Conservation (phyloP, 352 stramenopile genomes). For the Phytophthora capsici region DNA sequence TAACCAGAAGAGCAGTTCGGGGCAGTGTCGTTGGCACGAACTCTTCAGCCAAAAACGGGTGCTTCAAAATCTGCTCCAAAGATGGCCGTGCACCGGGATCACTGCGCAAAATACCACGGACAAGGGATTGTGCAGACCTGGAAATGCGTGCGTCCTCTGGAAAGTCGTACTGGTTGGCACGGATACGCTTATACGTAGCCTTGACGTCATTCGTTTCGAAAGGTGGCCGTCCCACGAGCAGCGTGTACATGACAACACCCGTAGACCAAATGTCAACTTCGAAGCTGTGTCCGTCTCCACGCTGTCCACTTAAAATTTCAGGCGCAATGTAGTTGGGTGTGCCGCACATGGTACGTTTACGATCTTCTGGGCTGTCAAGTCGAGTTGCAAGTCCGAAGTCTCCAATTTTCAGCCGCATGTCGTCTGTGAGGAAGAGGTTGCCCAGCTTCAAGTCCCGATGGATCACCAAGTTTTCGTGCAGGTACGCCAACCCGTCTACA, state of each 20-base stretch:
- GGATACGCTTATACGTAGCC: slow-evolving; percentile 97
- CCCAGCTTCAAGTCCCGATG: slow-evolving; percentile 98
- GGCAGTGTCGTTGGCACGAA: slow-evolving; percentile 63
- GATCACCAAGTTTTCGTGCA: slow-evolving; percentile 95
- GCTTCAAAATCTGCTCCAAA: slow-evolving; percentile 75
- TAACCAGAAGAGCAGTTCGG: slow-evolving; percentile 70
- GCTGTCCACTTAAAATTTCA: slow-evolving; percentile 92
- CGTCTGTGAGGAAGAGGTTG: slow-evolving; percentile 96
- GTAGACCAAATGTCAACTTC: slow-evolving; percentile 99
- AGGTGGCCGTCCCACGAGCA: slow-evolving; percentile 96
- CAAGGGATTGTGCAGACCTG: slow-evolving; percentile 68
- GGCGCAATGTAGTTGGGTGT: slow-evolving; percentile 95
- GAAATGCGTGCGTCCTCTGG: slow-evolving; percentile 91
- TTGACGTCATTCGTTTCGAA: slow-evolving; percentile 99
- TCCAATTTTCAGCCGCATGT: slow-evolving; percentile 97
- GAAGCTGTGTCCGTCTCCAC: slow-evolving; percentile 95
- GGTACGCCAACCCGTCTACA: slow-evolving; percentile 94
- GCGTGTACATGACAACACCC: slow-evolving; percentile 97
- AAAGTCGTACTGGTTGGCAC: slow-evolving; percentile 97
- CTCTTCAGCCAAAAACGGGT: slow-evolving; percentile 79
- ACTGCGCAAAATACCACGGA: slow-evolving; percentile 75
- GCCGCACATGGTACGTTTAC: slow-evolving; percentile 96
- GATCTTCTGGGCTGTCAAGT: slow-evolving; percentile 89
- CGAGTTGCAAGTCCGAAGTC: slow-evolving; percentile 94
- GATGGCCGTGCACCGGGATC: slow-evolving; percentile 77